Evolutionary conservation across 164 flowering plant genomes (phyloP).

Genomic region (Magnolia sinica): DNA sequence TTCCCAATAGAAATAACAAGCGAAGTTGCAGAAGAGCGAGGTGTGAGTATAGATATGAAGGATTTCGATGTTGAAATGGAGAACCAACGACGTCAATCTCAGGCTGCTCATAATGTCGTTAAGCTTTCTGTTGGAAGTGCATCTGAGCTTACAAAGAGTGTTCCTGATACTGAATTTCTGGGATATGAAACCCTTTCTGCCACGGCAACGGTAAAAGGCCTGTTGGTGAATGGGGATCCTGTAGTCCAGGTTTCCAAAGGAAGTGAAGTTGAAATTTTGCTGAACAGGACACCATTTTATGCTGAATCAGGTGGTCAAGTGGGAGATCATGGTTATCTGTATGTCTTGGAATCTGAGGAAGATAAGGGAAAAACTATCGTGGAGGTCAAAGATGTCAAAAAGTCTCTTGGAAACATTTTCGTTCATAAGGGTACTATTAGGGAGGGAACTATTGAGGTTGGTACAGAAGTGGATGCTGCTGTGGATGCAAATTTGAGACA

Average conservation of each 20-base stretch:
- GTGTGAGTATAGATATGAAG: slow-evolving; percentile 67
- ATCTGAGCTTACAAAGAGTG: slow-evolving; percentile 39
- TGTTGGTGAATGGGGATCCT: slow-evolving; percentile 72
- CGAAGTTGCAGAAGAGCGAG: slow-evolving; percentile 83
- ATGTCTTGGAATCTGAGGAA: slow-evolving; percentile 36
- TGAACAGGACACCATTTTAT: slow-evolving; percentile 83
- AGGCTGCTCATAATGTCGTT: slow-evolving; percentile 83
- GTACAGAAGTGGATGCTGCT: slow-evolving; percentile 74
- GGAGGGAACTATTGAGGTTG: slow-evolving; percentile 75
- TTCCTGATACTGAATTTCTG: slow-evolving; percentile 75
- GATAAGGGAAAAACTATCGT: slow-evolving; percentile 42
- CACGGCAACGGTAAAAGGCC: slow-evolving; percentile 63
- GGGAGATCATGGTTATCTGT: slow-evolving; percentile 75
- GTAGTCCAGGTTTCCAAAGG: slow-evolving; percentile 67
- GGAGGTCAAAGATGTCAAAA: slow-evolving; percentile 79
- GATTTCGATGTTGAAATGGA: slow-evolving; percentile 84
- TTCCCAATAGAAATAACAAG: slow-evolving; percentile 88
- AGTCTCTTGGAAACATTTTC: slow-evolving; percentile 67
- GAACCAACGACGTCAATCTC: slow-evolving; percentile 81
- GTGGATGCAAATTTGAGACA: slow-evolving; percentile 81
- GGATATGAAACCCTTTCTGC: slow-evolving; percentile 79
- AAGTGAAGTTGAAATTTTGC: slow-evolving; percentile 75
- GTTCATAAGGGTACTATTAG: slow-evolving; percentile 76
- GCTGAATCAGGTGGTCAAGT: slow-evolving; percentile 99
- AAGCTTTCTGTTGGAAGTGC: slow-evolving; percentile 66